Evolutionary conservation across 148 eudicot genomes (phyloP).

Genomic region (Rhododendron molle): DNA sequence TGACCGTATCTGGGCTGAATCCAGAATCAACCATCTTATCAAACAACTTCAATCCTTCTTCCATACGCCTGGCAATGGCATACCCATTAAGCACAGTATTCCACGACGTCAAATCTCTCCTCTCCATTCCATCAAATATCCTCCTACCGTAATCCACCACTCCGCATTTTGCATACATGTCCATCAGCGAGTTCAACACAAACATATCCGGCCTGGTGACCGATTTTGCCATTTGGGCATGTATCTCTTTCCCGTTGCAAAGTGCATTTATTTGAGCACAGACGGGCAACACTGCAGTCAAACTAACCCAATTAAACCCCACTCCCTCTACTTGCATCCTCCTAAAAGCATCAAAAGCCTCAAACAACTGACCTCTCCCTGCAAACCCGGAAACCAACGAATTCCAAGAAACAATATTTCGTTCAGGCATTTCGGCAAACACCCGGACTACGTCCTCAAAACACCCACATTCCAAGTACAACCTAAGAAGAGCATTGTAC

Average conservation of each 20-base stretch:
- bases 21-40: slow-evolving; percentile 30
- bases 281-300: slow-evolving; percentile 28
- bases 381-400: slow-evolving; percentile 30
- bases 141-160: slow-evolving; percentile 22
- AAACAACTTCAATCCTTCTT: slow-evolving; percentile 26
- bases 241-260: slow-evolving; percentile 37
- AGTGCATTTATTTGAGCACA: slow-evolving; percentile 27
- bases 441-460: slow-evolving; percentile 27
- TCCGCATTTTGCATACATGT: slow-evolving; percentile 47
- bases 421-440: slow-evolving; percentile 41
- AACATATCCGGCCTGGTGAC: slow-evolving; percentile 13
- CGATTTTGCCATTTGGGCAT: slow-evolving; percentile 33
- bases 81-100: slow-evolving; percentile 33
- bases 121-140: slow-evolving; percentile 29
- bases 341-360: slow-evolving; percentile 30
- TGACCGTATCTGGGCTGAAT: slow-evolving; percentile 25
- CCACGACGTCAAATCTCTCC: slow-evolving; percentile 32
- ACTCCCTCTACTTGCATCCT: slow-evolving; percentile 32
- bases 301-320: slow-evolving; percentile 39
- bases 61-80: slow-evolving; percentile 29
- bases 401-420: slow-evolving; percentile 39
- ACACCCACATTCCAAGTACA: slow-evolving; percentile 35
- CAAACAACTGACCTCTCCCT: slow-evolving; percentile 18
- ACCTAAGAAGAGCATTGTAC: slow-evolving; percentile 27
- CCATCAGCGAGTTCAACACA: slow-evolving; percentile 35